Evolutionary conservation across 2,329 filamentous ascomycete genomes (phyloP), one percentile per base, ranked within the genome.

Genomic region (Hirsutella minnesotensis): DNA sequence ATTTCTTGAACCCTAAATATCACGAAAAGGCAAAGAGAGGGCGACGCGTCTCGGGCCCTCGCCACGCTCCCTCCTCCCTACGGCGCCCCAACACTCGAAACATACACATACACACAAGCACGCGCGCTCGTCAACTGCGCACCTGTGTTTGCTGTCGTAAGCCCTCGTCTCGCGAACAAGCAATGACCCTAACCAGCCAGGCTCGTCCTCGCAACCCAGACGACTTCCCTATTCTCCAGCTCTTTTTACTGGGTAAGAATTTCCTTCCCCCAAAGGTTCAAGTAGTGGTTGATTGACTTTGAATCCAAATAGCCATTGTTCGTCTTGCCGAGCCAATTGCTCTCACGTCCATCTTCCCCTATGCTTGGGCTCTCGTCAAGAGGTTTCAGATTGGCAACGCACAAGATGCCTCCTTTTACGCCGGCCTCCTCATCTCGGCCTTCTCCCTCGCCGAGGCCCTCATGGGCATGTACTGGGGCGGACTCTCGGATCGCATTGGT

Each of bases 311-410:
- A 94, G 88, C 87, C 60, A 86, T 95, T 70, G 89, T 94, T 58
- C 86, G 89, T 49, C 78, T 95, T 51, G 86, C 88, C 42, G 89
- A 95, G 63, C 89, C 89, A 19, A 90, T 95, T 53, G 88, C 89
- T 40, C 75, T 95, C 49, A 95, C 88, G 2, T 92, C 86, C 56
- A 92, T 95, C 62, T 94, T 90, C 55, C 89, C 89, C 18, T 95
- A 95, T 62, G 86, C 86, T 46, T 94, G 84, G 83, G 75, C 83
- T 46, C 79, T 90, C 52, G 81, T 90, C 51, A 85, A 85, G 62
- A 72, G 79, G 52, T 87, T 87, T 62, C 57, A 85, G 34, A 72
- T 89, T 52, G 84, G 82, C 48, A 73, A 77, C 53, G 76, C 79
- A 51, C 68, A 76, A 64, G 77, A 89, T 77, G 85, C 86, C 47